Evolutionary conservation across 192 early-diverging fungal genomes (phyloP).

Genomic region (Gamsiella multidivaricata): DNA sequence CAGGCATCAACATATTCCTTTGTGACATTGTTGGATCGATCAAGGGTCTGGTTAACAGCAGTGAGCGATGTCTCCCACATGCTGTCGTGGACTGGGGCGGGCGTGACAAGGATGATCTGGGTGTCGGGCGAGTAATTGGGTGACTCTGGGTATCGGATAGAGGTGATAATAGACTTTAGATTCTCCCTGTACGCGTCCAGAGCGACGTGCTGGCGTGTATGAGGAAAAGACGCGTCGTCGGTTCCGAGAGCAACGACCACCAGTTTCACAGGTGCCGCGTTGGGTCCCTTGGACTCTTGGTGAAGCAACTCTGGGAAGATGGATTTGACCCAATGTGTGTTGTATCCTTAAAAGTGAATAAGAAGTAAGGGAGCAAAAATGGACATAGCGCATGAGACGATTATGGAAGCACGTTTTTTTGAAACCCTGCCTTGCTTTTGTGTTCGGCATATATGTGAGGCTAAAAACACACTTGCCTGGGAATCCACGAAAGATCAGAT

Average conservation of each 20-base stretch:
- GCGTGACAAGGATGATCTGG: conserved; percentile 77
- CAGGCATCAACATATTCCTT: conserved; percentile 65
- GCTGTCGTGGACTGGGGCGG: conserved; percentile 75
- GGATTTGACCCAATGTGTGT: conserved; percentile 68
- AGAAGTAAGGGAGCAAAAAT: neutral
- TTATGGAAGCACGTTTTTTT: neutral
- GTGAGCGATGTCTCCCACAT: conserved; percentile 56
- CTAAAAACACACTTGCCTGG: conserved; percentile 59
- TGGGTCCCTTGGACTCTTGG: conserved; percentile 28
- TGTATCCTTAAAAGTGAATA: too few relatives aligned
- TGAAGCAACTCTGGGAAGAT: conserved; percentile 67
- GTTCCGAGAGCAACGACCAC: conserved; percentile 85
- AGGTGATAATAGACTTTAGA: conserved; percentile 63
- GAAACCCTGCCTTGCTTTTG: neutral
- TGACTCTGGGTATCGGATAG: conserved; percentile 65
- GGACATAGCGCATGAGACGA: neutral
- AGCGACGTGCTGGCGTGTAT: conserved; percentile 68
- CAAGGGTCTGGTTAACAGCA: conserved; percentile 31
- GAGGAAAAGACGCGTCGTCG: conserved; percentile 76
- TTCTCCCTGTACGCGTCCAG: conserved; percentile 70
- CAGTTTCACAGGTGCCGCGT: conserved; percentile 57
- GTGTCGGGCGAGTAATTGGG: conserved; percentile 69
- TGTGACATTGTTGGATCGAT: conserved; percentile 52
- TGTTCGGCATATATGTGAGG: too few relatives aligned
- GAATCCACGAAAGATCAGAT: conserved; percentile 83